Base-by-base conservation (phyloP, 805 yeast species). In the Metschnikowia drakensbergensis region DNA sequence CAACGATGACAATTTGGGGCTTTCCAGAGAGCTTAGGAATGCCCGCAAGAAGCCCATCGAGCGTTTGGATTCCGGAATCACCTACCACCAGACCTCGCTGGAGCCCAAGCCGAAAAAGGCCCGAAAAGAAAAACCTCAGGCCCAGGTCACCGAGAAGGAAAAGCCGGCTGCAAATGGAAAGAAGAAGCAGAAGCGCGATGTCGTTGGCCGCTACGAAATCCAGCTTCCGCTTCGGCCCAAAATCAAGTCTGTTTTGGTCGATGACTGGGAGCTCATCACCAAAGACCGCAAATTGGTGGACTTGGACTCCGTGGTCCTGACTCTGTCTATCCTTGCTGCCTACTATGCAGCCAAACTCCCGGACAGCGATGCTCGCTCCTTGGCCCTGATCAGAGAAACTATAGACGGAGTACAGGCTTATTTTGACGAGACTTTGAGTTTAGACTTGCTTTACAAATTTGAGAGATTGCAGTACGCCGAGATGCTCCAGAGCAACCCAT, bases 231-330 rank as follows among this genome's bases (percentile, higher is more conserved):
- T 91, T 6, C 87, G 92, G 1, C 81, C 82, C 43, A 67, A 74
- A 29, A 70, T 92, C 49, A 91, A 90, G 64, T 70, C 84, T 5
- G 58, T 83, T 3, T 69, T 92, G 34, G 96, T 91, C 0, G 90
- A 88, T 63, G 98, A 92, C 69, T 92, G 98, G 99, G 97, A 92
- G 65, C 75, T 74, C 55, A 77, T 92, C 31, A 90, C 98, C 0
- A 87, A 86, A 57, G 87, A 89, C 56, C 84, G 84, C 45, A 81
- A 83, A 62, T 65, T 89, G 37, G 79, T 88, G 3, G 67, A 76
- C 26, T 64, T 91, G 37, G 97, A 97, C 0, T 71, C 80, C 11
- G 66, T 65, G 32, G 72, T 73, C 3, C 76, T 80, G 0, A 86
- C 86, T 1, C 68, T 72, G 1, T 70, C 67, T 2, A 77, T 89